These are phyloP conservation scores for Elasticomyces elasticus DNA, from an alignment of 495 filamentous ascomycete genomes.

Conservation along the genomic window DNA sequence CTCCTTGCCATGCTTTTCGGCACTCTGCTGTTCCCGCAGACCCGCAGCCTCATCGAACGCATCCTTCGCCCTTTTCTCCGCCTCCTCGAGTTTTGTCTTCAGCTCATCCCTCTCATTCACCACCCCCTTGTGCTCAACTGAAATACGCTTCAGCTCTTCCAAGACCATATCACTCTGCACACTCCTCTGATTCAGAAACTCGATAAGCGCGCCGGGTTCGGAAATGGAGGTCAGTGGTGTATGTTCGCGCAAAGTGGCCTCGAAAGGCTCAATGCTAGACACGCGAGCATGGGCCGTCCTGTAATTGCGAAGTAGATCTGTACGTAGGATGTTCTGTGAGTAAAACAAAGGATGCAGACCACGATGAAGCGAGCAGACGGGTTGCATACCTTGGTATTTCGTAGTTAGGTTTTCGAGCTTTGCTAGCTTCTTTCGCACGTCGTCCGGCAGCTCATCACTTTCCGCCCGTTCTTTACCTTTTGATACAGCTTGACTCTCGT, in stretches of 20 bases:
- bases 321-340: constrained; percentile 8
- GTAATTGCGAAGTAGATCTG: constrained; percentile 86
- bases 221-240: constrained; percentile 81
- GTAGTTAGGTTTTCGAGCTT: constrained; percentile 80
- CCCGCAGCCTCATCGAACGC: constrained; percentile 29
- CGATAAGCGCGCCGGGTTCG: constrained; percentile 74
- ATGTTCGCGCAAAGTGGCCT: constrained; percentile 78
- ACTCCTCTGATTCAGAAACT: constrained; percentile 87
- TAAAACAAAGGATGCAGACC: constrained; percentile 7
- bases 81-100: constrained; percentile 63
- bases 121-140: constrained; percentile 64
- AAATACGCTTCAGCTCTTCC: constrained; percentile 83
- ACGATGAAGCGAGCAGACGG: not conserved
- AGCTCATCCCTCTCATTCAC: constrained; percentile 69
- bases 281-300: constrained; percentile 78
- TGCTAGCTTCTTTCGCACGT: constrained; percentile 58
- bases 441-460: constrained; percentile 57
- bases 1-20: not conserved
- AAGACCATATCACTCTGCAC: constrained; percentile 80
- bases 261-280: constrained; percentile 80
- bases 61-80: constrained; percentile 54
- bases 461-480: constrained; percentile 23
- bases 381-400: constrained; percentile 63
- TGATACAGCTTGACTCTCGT: not conserved
- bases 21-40: constrained; percentile 16